phyloP scores from a whole-genome alignment of 257 asterid genomes.

The Petunia axillaris region DNA sequence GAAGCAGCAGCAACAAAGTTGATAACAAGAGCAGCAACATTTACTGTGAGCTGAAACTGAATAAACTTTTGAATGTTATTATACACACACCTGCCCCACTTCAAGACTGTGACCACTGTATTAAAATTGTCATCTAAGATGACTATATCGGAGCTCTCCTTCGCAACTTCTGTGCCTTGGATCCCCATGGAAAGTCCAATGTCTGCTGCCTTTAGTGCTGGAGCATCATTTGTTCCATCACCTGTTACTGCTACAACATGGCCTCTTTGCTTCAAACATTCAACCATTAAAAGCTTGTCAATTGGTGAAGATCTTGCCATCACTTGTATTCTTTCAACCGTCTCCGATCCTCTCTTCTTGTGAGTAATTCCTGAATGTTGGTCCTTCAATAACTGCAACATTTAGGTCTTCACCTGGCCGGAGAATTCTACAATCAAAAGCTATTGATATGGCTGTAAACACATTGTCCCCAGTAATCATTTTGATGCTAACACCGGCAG shows the following conservation, averaged over 20 bases:
- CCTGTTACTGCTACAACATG: slow-evolving; percentile 44
- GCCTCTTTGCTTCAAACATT: slow-evolving; percentile 29
- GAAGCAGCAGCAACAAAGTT: slow-evolving; percentile 40
- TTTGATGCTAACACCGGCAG: slow-evolving; percentile 31
- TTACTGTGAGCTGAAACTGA: slow-evolving; percentile 39
- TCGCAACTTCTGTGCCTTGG: slow-evolving; percentile 41
- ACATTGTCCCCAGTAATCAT: slow-evolving; percentile 34
- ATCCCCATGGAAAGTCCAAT: slow-evolving; percentile 39
- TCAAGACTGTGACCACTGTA: slow-evolving; percentile 34
- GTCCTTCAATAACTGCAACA: slow-evolving; percentile 24
- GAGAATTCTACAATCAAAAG: slow-evolving; percentile 37
- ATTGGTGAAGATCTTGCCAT: slow-evolving; percentile 35
- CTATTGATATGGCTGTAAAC: slow-evolving; percentile 34
- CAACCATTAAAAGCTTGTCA: slow-evolving; percentile 33
- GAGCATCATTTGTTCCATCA: slow-evolving; percentile 41
- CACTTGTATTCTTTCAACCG: slow-evolving; percentile 14
- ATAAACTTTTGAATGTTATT: slow-evolving; percentile 37
- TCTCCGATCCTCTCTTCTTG: slow-evolving; percentile 27
- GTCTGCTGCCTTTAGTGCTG: slow-evolving; percentile 36
- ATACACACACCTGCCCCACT: slow-evolving; percentile 38
- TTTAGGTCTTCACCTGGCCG: slow-evolving; percentile 20
- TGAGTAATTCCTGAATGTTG: slow-evolving; percentile 25
- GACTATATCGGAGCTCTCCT: slow-evolving; percentile 39
- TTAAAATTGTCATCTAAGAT: slow-evolving; percentile 36
- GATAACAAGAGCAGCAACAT: slow-evolving; percentile 34